Conservation (phyloP, 106 monocot species). For the Dioscorea dumetorum region DNA sequence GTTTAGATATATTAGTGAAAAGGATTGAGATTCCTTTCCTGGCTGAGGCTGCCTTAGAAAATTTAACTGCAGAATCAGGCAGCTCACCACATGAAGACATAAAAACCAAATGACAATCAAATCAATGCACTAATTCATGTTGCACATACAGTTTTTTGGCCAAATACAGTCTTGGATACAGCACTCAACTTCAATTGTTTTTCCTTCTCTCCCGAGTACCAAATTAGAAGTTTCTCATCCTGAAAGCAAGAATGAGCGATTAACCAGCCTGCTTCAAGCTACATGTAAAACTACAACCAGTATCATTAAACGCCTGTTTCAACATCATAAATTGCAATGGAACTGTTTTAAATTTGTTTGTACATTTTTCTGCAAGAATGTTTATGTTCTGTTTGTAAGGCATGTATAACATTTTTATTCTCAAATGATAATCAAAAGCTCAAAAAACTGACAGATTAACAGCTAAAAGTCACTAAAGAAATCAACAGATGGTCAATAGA, state of each 20-base stretch:
- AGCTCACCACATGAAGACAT: not conserved
- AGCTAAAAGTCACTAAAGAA: not conserved
- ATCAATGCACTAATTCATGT: not conserved
- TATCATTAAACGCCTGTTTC: not conserved
- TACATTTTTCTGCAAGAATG: not conserved
- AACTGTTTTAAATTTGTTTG: not conserved
- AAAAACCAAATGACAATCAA: not conserved
- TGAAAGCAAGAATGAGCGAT: slow-evolving; percentile 13
- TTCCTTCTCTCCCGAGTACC: slow-evolving; percentile 68
- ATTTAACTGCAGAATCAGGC: slow-evolving; percentile 48
- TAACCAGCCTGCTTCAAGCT: not conserved
- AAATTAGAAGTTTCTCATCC: slow-evolving; percentile 75
- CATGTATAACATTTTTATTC: not conserved
- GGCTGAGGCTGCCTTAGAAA: slow-evolving; percentile 49
- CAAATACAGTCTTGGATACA: slow-evolving; percentile 51
- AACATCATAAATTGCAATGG: not conserved
- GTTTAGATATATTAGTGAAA: slow-evolving; percentile 66
- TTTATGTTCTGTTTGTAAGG: not conserved
- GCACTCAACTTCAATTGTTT: slow-evolving; percentile 47
- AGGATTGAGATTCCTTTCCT: slow-evolving; percentile 52
- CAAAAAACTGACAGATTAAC: not conserved
- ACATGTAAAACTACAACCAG: not conserved
- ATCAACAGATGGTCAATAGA: not conserved
- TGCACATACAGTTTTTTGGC: slow-evolving; percentile 66
- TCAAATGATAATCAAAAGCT: not conserved